Evolutionary conservation across 352 stramenopile species (phyloP).

Genomic region (Pythium aristosporum): DNA sequence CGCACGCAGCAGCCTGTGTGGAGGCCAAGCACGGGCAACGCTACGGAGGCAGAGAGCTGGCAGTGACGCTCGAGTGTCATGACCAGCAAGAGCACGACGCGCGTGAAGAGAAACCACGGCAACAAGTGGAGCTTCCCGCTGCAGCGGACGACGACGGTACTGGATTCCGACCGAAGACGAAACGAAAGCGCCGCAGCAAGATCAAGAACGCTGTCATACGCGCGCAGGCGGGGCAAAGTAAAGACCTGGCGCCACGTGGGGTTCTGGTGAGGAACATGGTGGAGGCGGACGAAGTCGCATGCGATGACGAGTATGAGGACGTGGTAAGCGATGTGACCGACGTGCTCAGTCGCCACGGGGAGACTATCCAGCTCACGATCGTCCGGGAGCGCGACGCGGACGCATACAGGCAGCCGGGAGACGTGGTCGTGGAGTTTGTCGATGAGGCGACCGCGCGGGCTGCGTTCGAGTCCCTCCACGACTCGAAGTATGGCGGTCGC

Average conservation of each 20-base stretch:
- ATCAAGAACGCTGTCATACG: constrained; percentile 28
- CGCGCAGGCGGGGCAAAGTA: not conserved
- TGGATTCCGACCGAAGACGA: constrained; percentile 2
- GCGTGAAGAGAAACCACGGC: not conserved
- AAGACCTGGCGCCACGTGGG: not conserved
- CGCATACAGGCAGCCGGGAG: not conserved
- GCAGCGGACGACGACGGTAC: not conserved
- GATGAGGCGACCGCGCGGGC: not conserved
- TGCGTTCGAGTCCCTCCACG: constrained; percentile 24
- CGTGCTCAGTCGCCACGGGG: constrained; percentile 1
- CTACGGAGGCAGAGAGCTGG: constrained; percentile 40
- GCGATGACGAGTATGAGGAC: constrained; percentile 36
- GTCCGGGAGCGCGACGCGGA: not conserved
- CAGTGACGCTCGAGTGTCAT: not conserved
- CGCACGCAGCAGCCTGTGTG: constrained; percentile 21
- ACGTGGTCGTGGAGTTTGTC: constrained; percentile 24
- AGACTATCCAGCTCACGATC: not conserved
- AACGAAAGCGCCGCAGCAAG: constrained; percentile 36
- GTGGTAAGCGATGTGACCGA: constrained; percentile 20
- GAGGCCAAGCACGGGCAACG: constrained; percentile 24
- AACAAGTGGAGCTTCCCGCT: not conserved
- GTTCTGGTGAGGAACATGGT: constrained; percentile 30
- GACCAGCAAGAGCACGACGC: not conserved
- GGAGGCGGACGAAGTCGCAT: constrained; percentile 31
- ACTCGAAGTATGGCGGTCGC: constrained; percentile 26